phyloP scores from a whole-genome alignment of 2,329 filamentous ascomycete genomes.

The Cytospora schulzeri region DNA sequence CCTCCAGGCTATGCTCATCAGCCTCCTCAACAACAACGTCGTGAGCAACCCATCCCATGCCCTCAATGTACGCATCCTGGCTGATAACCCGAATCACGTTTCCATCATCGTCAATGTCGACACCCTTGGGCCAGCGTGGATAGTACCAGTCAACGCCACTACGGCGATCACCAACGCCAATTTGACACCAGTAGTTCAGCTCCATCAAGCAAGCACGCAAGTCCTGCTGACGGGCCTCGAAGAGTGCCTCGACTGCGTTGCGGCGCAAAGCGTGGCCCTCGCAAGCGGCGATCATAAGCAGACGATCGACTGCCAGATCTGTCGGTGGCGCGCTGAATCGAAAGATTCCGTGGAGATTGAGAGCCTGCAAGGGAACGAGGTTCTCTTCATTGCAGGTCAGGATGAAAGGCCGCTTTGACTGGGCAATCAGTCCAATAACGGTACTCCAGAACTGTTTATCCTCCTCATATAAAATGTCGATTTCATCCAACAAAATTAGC shows the following conservation, averaged over 20 bases:
- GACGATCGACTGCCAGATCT: constrained; percentile 74
- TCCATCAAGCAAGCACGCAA: constrained; percentile 81
- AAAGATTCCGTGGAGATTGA: constrained; percentile 85
- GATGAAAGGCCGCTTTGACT: constrained; percentile 89
- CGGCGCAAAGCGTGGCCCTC: constrained; percentile 82
- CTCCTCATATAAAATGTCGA: constrained; percentile 90
- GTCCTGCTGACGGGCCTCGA: constrained; percentile 68
- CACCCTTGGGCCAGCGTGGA: constrained; percentile 72
- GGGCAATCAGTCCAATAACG: constrained; percentile 72
- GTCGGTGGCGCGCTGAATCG: constrained; percentile 68
- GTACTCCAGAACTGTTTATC: constrained; percentile 94
- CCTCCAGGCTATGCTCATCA: constrained; percentile 50
- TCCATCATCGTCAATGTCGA: constrained; percentile 67
- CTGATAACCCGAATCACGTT: constrained; percentile 78
- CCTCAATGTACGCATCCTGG: constrained; percentile 71
- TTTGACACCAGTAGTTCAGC: constrained; percentile 95
- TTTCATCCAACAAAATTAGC: constrained; percentile 90
- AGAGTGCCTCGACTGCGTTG: constrained; percentile 68
- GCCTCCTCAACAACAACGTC: constrained; percentile 50
- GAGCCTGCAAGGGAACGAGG: constrained; percentile 71
- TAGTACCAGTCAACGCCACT: constrained; percentile 91
- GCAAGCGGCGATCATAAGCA: constrained; percentile 79
- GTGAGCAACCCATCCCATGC: constrained; percentile 76
- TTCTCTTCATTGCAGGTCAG: constrained; percentile 93
- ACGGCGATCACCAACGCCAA: constrained; percentile 86